Base-by-base conservation (phyloP, 2,329 filamentous ascomycete species). In the Ascochyta viciae-villosae region DNA sequence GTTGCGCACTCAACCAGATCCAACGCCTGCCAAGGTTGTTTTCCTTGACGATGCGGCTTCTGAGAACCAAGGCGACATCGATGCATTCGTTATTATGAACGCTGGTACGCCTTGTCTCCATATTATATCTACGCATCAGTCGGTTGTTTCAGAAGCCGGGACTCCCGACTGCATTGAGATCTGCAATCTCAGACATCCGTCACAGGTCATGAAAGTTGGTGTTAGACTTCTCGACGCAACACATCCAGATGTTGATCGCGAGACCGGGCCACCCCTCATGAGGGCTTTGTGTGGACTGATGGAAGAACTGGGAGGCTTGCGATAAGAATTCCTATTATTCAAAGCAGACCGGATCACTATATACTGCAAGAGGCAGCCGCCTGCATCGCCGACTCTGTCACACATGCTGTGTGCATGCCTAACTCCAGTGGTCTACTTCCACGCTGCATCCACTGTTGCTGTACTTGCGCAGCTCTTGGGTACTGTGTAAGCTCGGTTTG, bases 401-500 rank as follows among this genome's bases (percentile, higher is more conserved):
- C 15, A 4, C n/a, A 31, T 19, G 12, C 6, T 13, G 12, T 26
- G 23, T 13, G 16, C 31, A 6, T n/a, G 24, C 24, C 24, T 26
- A 12, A 13, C 13, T 15, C 2, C 6, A 5, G 29, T 2, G 12
- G 4, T 13, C 38, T 61, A 73, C 31, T 67, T 70, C 71, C 71
- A 73, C 3, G 54, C 47, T 6, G 57, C 56, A 39, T 60, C 60
- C 10, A 72, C 61, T 3, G 58, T 63, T 1, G 50, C 59, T 13
- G 52, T 55, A 29, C 58, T 60, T 13, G 58, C 57, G 38, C 70
- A 71, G 3, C 61, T 60, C 35, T 49, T 65, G 9, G 66, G 64
- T 12, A 72, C 71, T 3, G 71, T 71, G 7, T 82, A 68, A 4
- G 73, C 77, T 12, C 81, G 64, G 54, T 82, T 82, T 0, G 60